phyloP scores from a whole-genome alignment of 2,329 filamentous ascomycete species.

The Aspergillus oerlinghausenensis region DNA sequence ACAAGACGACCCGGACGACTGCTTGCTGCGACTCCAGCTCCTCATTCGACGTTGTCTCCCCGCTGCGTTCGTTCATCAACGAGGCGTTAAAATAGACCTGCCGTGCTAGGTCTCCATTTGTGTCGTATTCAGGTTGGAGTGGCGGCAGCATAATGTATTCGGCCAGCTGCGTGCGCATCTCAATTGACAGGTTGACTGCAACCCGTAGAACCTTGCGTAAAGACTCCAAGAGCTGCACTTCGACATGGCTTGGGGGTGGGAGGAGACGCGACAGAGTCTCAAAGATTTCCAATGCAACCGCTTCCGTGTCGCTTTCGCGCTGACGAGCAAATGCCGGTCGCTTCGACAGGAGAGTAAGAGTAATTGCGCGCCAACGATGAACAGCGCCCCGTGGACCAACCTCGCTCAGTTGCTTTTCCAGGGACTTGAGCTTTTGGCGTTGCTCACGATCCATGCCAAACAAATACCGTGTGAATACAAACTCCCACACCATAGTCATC shows the following conservation, averaged over 20 bases:
- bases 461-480: slow-evolving; percentile 93
- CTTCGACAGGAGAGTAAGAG: slow-evolving; percentile 79
- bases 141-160: slow-evolving; percentile 99
- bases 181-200: slow-evolving; percentile 84
- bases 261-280: slow-evolving; percentile 78
- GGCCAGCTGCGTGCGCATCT: slow-evolving; percentile 94
- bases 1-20: slow-evolving; percentile 85
- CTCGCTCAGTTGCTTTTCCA: slow-evolving; percentile 87
- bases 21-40: slow-evolving; percentile 72
- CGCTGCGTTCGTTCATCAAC: slow-evolving; percentile 89
- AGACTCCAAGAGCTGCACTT: slow-evolving; percentile 75
- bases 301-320: slow-evolving; percentile 85
- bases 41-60: slow-evolving; percentile 66
- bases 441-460: slow-evolving; percentile 99
- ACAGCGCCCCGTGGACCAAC: slow-evolving; percentile 86
- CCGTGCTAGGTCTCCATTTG: slow-evolving; percentile 79
- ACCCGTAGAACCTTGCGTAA: slow-evolving; percentile 82
- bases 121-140: slow-evolving; percentile 89
- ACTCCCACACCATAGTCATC: slow-evolving; percentile 99
- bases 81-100: slow-evolving; percentile 89
- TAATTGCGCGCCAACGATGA: slow-evolving; percentile 94
- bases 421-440: slow-evolving; percentile 90
- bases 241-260: slow-evolving; percentile 76
- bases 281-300: slow-evolving; percentile 88
- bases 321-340: slow-evolving; percentile 76